Base-by-base conservation (phyloP, 2,329 filamentous ascomycete genomes). In the Verticillium zaregamsianum region DNA sequence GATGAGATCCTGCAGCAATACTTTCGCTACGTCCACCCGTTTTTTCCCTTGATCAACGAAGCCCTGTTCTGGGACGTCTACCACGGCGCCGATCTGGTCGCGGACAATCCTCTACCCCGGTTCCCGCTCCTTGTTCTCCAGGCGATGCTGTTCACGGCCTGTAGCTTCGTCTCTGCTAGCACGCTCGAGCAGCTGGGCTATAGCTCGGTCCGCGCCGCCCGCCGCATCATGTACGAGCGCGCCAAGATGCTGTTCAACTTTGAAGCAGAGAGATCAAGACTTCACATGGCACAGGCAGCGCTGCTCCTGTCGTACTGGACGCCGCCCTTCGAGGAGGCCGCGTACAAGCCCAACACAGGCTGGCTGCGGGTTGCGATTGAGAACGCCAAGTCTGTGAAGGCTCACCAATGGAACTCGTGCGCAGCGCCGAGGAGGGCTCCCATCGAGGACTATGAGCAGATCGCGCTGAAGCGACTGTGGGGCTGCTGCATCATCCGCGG, bases 61-160 rank as follows among this genome's bases (percentile, higher is more conserved):
- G 93, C 90, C 64, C 81, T 90, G 66, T 77, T 94, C 28, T 88
- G 91, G 54, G 82, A 94, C 57, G 88, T 93, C 31, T 91, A 91
- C 12, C 91, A 95, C 71, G 84, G 87, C 55, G 73, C 73, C 35
- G 69, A 72, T 45, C 64, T 37, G 57, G n/a, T 61, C 33, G 9
- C 39, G 40, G 31, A 62, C 52, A 35, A 57, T 8, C 45, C 59
- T 9, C 57, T 25, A 39, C 15, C 28, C 20, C 39, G n/a, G 8
- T 12, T 39, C 49, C 8, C 58, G 28, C 23, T n/a, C 15, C 75
- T 78, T 20, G 81, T 84, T 63, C 54, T 32, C 54, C 58, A 28
- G 25, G 45, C 45, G 11, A 52, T 58, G 56, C 20, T 58, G 3
- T 58, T 58, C 35, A 39, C 56, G 5, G 56, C 56, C 20, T 58